A percentile compares a stretch with the other conserved stretches of the same genome.
Conservation (phyloP, 192 early-diverging fungal genomes). For the Umbelopsis sp. region DNA sequence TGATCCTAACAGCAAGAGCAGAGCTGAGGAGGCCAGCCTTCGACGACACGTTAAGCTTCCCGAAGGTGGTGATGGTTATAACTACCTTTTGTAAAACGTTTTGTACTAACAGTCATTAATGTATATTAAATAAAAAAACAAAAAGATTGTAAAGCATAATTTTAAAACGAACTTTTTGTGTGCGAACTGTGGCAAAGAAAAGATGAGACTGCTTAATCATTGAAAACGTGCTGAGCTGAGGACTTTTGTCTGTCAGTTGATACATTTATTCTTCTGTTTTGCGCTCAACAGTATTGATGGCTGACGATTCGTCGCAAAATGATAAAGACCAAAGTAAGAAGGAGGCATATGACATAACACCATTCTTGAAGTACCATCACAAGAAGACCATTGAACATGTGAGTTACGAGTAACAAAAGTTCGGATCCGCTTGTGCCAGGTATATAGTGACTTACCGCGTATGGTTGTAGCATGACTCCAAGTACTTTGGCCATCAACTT, state of each 20-base stretch:
- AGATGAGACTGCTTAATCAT: neutral
- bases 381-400: slow-evolving; percentile 12
- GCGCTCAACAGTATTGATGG: neutral
- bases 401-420: neutral
- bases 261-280: neutral
- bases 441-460: neutral
- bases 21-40: neutral
- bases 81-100: slow-evolving; percentile 10
- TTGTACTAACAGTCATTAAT: neutral
- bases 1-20: slow-evolving; percentile 38
- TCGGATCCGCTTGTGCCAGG: too few relatives aligned
- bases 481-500: slow-evolving; percentile 18
- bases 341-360: slow-evolving; percentile 8
- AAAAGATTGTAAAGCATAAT: neutral
- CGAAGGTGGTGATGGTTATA: neutral
- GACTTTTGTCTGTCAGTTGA: too few relatives aligned
- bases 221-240: too few relatives aligned
- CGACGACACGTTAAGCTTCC: neutral
- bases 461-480: slow-evolving; percentile 5
- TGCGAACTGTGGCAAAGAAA: neutral
- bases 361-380: slow-evolving; percentile 16
- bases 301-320: neutral
- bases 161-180: neutral
- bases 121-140: neutral
- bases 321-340: neutral